Conservation (phyloP, 139 green algal species). For the Eudorina sp. region DNA sequence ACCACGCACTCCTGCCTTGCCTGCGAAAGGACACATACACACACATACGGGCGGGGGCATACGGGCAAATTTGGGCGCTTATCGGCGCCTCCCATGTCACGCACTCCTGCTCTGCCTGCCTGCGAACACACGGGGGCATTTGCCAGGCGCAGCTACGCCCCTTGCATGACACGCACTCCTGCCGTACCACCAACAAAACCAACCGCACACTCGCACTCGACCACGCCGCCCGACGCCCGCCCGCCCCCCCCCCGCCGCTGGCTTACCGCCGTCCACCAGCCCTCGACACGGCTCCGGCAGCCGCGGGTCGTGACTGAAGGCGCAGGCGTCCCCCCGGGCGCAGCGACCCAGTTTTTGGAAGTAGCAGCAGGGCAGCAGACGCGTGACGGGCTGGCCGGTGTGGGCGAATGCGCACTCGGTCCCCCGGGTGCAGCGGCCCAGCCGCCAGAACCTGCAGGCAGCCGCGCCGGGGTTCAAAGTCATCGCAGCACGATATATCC, state of each 20-base stretch:
- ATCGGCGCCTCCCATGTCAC: neutral
- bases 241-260: too few relatives aligned
- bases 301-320: constrained; percentile 24
- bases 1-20: too few relatives aligned
- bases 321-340: neutral
- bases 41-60: too few relatives aligned
- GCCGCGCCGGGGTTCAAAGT: neutral
- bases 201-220: neutral
- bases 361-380: constrained; percentile 29
- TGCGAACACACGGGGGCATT: neutral
- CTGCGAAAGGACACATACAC: too few relatives aligned
- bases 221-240: too few relatives aligned
- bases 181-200: neutral
- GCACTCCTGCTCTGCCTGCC: neutral
- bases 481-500: neutral
- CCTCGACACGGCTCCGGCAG: neutral
- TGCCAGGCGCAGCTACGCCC: neutral
- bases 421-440: constrained; percentile 25
- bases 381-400: constrained; percentile 2
- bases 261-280: neutral
- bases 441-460: constrained; percentile 21
- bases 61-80: too few relatives aligned
- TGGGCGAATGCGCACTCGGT: constrained; percentile 10
- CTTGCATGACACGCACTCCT: neutral
- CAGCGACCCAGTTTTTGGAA: constrained; percentile 15